Percentiles rank a stretch among this genome's conserved stretches.
Conservation (phyloP, 192 early-diverging fungal species). For the Gonapodya sp. region DNA sequence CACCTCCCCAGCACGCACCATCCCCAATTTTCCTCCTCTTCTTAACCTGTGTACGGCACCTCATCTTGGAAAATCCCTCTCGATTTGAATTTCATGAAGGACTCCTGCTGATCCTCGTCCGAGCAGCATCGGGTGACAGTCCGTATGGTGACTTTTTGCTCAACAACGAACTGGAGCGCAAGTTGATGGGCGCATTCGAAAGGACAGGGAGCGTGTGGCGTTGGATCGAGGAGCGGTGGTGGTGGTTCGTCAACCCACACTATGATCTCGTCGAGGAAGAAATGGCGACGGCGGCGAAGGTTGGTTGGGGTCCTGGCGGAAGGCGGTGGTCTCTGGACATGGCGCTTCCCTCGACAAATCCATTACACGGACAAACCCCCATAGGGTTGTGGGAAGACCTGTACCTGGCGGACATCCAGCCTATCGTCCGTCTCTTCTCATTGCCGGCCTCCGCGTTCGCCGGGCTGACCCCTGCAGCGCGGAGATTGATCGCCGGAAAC, state of each 20-base stretch:
- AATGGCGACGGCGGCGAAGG: not conserved
- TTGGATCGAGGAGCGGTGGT: not conserved
- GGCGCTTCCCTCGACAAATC: not conserved
- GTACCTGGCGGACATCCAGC: not conserved
- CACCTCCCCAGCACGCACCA: not conserved
- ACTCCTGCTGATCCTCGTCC: not conserved
- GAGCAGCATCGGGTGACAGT: not conserved
- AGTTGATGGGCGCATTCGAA: not conserved
- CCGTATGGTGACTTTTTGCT: not conserved
- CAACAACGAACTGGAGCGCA: not conserved
- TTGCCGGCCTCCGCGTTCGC: not conserved
- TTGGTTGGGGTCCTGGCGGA: not conserved
- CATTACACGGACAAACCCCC: no score
- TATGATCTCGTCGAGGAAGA: not conserved
- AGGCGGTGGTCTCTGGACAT: not conserved
- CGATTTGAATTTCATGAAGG: constrained; percentile 14
- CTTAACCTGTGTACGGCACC: constrained; percentile 12
- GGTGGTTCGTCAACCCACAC: not conserved
- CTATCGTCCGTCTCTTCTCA: not conserved
- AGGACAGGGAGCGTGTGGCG: not conserved
- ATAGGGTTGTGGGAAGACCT: not conserved
- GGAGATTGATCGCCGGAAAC: not conserved
- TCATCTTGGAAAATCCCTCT: constrained; percentile 5
- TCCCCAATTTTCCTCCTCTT: constrained; percentile 10
- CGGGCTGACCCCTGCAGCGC: not conserved